These are phyloP conservation scores for Fusarium sacchari DNA, from an alignment of 2,329 filamentous ascomycete genomes.

Conservation along the genomic window DNA sequence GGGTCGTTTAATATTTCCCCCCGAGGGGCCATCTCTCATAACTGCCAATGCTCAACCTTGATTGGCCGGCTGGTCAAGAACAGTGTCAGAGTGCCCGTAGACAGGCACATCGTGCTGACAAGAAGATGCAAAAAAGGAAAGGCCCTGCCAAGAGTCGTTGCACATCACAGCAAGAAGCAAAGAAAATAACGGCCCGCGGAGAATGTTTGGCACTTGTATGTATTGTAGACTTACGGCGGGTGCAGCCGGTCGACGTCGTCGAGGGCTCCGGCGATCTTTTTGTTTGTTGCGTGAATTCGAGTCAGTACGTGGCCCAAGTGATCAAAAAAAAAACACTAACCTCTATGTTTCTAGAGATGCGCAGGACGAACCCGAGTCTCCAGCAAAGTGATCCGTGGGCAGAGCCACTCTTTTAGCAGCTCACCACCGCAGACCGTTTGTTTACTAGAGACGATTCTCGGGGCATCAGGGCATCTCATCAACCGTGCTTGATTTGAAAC, in stretches of 20 bases:
- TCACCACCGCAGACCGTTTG: slow-evolving; percentile 1
- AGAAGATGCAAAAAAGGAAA: background rate
- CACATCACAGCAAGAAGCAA: background rate
- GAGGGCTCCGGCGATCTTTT: slow-evolving; percentile 8
- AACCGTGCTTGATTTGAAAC: slow-evolving; percentile 27
- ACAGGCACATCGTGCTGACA: background rate
- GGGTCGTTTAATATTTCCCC: no score
- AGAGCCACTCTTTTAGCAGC: slow-evolving; percentile 11
- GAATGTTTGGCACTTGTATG: background rate
- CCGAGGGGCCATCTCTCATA: slow-evolving; percentile 2
- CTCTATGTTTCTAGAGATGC: background rate
- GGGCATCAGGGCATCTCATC: slow-evolving; percentile 16
- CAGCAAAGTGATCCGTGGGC: background rate
- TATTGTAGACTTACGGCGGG: background rate
- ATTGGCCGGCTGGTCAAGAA: background rate
- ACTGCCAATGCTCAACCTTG: background rate
- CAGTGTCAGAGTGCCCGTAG: background rate
- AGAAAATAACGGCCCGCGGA: background rate
- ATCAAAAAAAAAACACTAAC: background rate
- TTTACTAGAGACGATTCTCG: slow-evolving; percentile 8
- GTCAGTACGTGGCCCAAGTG: background rate
- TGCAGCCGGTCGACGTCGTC: background rate
- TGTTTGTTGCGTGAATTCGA: slow-evolving; percentile 16
- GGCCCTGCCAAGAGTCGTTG: slow-evolving; percentile 20
- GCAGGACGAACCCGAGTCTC: background rate